Base-by-base conservation (phyloP, 2,329 filamentous ascomycete species). In the Pseudogymnoascus sp. region DNA sequence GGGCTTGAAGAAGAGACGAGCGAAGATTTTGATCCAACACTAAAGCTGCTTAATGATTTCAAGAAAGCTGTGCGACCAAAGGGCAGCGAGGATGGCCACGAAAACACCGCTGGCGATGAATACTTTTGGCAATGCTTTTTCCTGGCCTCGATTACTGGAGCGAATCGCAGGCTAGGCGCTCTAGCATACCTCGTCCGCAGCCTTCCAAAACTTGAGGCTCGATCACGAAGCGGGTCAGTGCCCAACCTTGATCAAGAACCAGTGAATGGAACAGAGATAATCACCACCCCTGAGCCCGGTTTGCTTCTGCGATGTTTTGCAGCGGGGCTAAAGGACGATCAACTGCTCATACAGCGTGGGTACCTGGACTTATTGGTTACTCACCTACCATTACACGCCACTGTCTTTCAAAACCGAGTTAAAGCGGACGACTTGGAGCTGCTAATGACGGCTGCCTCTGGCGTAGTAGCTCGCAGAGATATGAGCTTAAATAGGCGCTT, bases 111-210 rank as follows among this genome's bases (percentile, higher is more conserved):
- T 7, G 85, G 86, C 8, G 90, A 92, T 66, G 89, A 90, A 65
- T 97, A 94, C 73, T 99, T 97, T 73, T 99, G 94, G 94, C 94
- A 99, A 75, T 97, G 91, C 72, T 88, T 99, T 70, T 97, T 99
- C 69, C 78, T 99, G 16, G 91, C 93, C 8, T 88, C 90, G 16
- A 94, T 99, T 63, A 97, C 94, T 1, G 93, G 92, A 69, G 83
- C 90, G 41, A 91, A 87, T 63, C 83, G 93, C 63, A 85, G 94
- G 61, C 86, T 90, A 65, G 94, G 94, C 25, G 91, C 91, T 38
- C 78, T 99, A 62, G 91, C 92, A 32, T 99, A 95, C 73, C 78
- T 99, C 39, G 80, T 84, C 57, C 87, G 91, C 62, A 85, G 85
- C 68, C 77, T 99, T 30, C 94, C 95, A 18, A 87, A 82, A 66